phyloP scores from a whole-genome alignment of 306 rosid species.

The Quillaja saponaria region DNA sequence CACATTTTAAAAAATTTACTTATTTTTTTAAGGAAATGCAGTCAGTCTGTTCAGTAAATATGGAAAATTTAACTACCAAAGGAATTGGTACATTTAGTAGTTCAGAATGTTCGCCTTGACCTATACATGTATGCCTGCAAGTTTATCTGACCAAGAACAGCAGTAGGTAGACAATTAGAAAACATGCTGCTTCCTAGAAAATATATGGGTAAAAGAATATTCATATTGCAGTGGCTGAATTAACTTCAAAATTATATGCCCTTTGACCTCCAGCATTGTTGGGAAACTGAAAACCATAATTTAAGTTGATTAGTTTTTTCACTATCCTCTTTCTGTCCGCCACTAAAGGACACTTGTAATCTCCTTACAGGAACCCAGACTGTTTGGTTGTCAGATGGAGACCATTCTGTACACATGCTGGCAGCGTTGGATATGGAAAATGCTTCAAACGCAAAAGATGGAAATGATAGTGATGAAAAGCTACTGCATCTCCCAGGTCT shows the following conservation, averaged over 20 bases:
- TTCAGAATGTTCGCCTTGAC: background rate
- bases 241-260: slow-evolving; percentile 11
- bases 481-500: slow-evolving; percentile 62
- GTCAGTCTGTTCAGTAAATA: too few species aligned
- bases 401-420: slow-evolving; percentile 62
- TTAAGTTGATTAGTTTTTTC: slow-evolving; percentile 9
- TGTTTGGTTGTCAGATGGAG: slow-evolving; percentile 86
- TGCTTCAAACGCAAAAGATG: slow-evolving; percentile 42
- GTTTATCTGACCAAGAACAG: background rate
- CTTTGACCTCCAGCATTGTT: slow-evolving; percentile 3
- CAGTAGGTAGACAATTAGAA: too few species aligned
- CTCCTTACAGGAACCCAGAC: slow-evolving; percentile 67
- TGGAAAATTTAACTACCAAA: too few species aligned
- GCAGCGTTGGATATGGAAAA: slow-evolving; percentile 52
- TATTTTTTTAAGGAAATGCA: too few species aligned
- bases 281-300: background rate
- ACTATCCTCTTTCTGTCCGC: slow-evolving; percentile 9
- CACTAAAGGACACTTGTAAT: slow-evolving; percentile 25
- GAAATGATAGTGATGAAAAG: slow-evolving; percentile 53
- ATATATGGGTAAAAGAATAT: background rate
- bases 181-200: background rate
- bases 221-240: background rate
- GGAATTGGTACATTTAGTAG: background rate
- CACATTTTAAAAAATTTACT: too few species aligned
- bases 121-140: background rate